Conservation (phyloP, 1,284 basidiomycete genomes). For the Heliocybe sulcata region DNA sequence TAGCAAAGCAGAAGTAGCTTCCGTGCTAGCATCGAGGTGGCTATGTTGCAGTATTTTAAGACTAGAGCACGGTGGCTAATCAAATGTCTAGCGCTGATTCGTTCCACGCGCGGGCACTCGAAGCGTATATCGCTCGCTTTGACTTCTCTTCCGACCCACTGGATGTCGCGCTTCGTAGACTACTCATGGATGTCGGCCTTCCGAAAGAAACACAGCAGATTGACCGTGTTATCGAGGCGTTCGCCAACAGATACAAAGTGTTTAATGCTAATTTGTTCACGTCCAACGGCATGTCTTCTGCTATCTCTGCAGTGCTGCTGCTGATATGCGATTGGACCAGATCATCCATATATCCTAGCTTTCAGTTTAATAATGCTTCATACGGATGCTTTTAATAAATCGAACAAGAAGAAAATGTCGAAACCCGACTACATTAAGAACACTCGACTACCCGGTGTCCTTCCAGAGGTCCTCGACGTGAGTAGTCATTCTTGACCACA, state of each 20-base stretch:
- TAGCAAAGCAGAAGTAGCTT: conserved; percentile 71
- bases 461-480: conserved; percentile 82
- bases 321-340: conserved; percentile 31
- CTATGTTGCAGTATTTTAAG: conserved; percentile 9
- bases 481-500: conserved; percentile 13
- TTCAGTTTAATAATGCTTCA: conserved; percentile 99
- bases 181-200: conserved; percentile 89
- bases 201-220: conserved; percentile 98
- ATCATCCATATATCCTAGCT: conserved; percentile 94
- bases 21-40: conserved; percentile 77
- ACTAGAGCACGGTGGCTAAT: conserved; percentile 6
- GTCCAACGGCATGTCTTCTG: conserved; percentile 54
- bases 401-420: conserved; percentile 97
- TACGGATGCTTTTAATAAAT: conserved; percentile 96
- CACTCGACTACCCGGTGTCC: conserved; percentile 81
- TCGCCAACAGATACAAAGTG: conserved; percentile 77
- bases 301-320: neutral
- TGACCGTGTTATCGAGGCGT: conserved; percentile 94
- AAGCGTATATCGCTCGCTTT: conserved; percentile 72
- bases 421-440: conserved; percentile 92
- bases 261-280: conserved; percentile 84
- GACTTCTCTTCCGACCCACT: conserved; percentile 79
- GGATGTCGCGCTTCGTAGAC: conserved; percentile 86
- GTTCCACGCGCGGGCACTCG: conserved; percentile 70
- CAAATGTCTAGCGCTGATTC: conserved; percentile 49